Evolutionary conservation across 768 basidiomycete genomes (phyloP).

Genomic region (Phaffia australis): DNA sequence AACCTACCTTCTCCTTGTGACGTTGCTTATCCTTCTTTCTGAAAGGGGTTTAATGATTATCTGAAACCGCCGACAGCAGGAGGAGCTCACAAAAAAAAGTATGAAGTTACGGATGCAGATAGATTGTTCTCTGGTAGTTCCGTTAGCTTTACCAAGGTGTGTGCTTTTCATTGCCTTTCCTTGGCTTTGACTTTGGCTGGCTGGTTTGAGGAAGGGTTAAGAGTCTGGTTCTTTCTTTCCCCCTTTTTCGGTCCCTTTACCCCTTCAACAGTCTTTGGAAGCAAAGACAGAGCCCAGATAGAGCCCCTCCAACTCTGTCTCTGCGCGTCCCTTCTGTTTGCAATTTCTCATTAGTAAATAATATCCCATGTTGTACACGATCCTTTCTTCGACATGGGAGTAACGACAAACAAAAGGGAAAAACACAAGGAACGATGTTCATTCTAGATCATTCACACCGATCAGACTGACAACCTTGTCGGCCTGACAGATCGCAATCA

Average conservation of each 20-base stretch:
- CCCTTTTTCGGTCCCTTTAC: no score
- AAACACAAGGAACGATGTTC: neutral
- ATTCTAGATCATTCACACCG: slow-evolving; percentile 21
- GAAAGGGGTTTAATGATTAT: slow-evolving; percentile 24
- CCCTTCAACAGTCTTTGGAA: no score
- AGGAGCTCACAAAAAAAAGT: slow-evolving; percentile 21
- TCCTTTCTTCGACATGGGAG: neutral
- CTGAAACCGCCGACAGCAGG: slow-evolving; percentile 17
- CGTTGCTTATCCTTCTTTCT: neutral
- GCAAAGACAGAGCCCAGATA: no score
- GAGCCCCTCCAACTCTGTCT: no score
- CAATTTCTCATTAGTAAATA: neutral
- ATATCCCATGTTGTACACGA: neutral
- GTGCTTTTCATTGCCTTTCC: neutral
- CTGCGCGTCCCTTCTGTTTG: no score
- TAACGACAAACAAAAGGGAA: neutral
- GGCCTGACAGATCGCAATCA: slow-evolving; percentile 21
- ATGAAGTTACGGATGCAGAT: slow-evolving; percentile 21
- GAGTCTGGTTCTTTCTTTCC: no score
- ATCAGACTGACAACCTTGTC: slow-evolving; percentile 16
- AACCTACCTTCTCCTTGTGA: no score
- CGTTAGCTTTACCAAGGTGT: slow-evolving; percentile 7
- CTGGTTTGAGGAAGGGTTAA: no score
- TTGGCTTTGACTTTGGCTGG: no score
- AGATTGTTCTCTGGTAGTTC: slow-evolving; percentile 10